These are phyloP conservation scores for Pascua guehoae DNA, from an alignment of 1,284 basidiomycete species.

Conservation along the genomic window DNA sequence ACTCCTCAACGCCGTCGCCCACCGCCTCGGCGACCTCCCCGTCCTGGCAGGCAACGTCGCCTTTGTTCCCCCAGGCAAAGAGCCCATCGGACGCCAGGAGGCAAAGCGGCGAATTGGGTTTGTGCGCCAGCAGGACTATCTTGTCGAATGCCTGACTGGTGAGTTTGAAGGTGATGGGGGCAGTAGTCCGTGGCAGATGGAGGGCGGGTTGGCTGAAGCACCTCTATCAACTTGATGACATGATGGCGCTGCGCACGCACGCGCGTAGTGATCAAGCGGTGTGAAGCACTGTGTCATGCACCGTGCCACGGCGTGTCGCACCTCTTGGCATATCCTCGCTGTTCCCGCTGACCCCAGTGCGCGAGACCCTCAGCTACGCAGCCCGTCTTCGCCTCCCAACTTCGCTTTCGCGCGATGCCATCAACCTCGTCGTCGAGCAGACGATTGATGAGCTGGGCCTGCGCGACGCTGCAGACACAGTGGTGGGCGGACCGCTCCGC, in stretches of 20 bases:
- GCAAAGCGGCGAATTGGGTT: conserved; percentile 47
- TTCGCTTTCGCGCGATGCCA: conserved; percentile 39
- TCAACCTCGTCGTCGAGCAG: conserved; percentile 53
- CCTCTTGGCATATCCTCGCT: too few relatives aligned
- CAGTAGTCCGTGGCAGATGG: background rate
- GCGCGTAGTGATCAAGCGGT: too few relatives aligned
- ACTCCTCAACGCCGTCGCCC: conserved; percentile 48
- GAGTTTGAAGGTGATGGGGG: conserved; percentile 4
- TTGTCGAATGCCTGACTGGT: conserved; percentile 50
- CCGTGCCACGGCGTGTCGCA: too few relatives aligned
- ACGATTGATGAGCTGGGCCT: conserved; percentile 56
- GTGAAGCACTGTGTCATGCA: too few relatives aligned
- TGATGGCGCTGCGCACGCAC: too few relatives aligned
- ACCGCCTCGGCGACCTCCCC: conserved; percentile 43
- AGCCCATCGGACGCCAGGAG: conserved; percentile 22
- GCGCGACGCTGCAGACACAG: conserved; percentile 53
- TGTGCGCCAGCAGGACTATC: conserved; percentile 46
- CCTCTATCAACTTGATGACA: too few relatives aligned
- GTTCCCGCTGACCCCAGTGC: conserved; percentile 34
- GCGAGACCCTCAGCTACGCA: conserved; percentile 56
- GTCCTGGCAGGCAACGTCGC: conserved; percentile 38
- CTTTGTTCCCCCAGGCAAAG: conserved; percentile 9
- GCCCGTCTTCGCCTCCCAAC: conserved; percentile 54
- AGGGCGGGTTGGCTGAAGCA: too few relatives aligned
- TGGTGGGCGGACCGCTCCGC: conserved; percentile 53